Evolutionary conservation across 345 rosid species (phyloP).

Genomic region (Arabidopsis arenosa): DNA sequence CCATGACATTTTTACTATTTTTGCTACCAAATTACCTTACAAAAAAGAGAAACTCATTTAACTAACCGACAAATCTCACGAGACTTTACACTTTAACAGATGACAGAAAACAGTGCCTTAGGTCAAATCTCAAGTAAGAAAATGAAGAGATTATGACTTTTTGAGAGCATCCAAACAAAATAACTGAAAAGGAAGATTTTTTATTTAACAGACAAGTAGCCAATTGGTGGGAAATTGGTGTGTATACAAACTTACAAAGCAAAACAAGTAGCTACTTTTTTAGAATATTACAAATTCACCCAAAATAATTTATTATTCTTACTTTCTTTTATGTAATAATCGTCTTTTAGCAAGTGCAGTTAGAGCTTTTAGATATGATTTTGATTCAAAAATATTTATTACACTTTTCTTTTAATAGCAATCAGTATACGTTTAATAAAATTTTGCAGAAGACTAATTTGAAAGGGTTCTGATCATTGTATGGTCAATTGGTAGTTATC

Average conservation of each 20-base stretch:
- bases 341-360: background rate
- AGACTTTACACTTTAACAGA: conserved; percentile 29
- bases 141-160: conserved; percentile 25
- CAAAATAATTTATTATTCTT: background rate
- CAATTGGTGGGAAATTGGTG: conserved; percentile 10
- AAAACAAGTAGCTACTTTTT: conserved; percentile 35
- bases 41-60: conserved; percentile 25
- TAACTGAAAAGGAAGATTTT: background rate
- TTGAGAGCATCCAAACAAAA: conserved; percentile 18
- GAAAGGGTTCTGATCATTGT: background rate
- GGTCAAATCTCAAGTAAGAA: conserved; percentile 40
- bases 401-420: background rate
- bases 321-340: background rate
- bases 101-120: conserved; percentile 26
- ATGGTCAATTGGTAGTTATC: too few relatives aligned
- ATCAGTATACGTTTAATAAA: too few relatives aligned
- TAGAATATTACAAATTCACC: background rate
- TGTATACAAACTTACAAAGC: background rate
- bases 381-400: background rate
- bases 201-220: conserved; percentile 18
- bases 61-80: conserved; percentile 34
- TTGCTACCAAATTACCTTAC: conserved; percentile 31
- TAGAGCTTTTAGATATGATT: background rate
- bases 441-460: background rate
- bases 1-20: conserved; percentile 18